phyloP scores from a whole-genome alignment of 345 rosid genomes.

The Orychophragmus violaceus region DNA sequence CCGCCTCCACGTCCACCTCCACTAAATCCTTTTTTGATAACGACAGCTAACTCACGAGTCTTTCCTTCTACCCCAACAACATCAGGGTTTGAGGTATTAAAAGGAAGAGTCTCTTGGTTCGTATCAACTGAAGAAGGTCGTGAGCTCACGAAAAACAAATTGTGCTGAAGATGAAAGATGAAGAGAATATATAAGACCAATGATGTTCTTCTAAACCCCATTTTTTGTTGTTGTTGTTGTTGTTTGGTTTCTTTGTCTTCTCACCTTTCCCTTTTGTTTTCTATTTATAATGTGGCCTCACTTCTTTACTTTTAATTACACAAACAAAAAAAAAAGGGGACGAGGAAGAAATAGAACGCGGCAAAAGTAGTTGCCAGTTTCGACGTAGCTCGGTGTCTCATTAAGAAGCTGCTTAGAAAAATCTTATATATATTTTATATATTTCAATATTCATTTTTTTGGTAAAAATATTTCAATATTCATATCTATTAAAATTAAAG shows the following conservation, averaged over 20 bases:
- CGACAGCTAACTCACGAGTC: conserved; percentile 14
- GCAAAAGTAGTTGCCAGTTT: conserved; percentile 9
- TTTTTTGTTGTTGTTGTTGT: not conserved
- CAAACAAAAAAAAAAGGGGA: not conserved
- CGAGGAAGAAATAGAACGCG: not conserved
- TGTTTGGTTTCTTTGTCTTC: not conserved
- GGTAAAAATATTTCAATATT: too few relatives aligned
- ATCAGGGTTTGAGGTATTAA: not conserved
- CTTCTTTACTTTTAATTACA: not conserved
- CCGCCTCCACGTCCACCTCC: conserved; percentile 22
- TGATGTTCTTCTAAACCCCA: conserved; percentile 17
- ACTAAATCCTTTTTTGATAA: not conserved
- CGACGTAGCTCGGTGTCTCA: not conserved
- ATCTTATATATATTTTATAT: not conserved
- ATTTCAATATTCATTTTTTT: too few relatives aligned
- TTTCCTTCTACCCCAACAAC: conserved; percentile 13
- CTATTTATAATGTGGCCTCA: not conserved
- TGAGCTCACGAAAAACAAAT: conserved; percentile 4
- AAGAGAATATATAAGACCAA: conserved; percentile 20
- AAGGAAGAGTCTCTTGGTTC: conserved; percentile 15
- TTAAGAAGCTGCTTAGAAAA: not conserved
- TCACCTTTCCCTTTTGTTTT: not conserved
- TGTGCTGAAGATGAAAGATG: not conserved
- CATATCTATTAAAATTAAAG: too few relatives aligned
- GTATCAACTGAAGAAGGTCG: not conserved